These are phyloP conservation scores for Fusarium subglutinans DNA, from an alignment of 2,329 filamentous ascomycete species.

Conservation along the genomic window DNA sequence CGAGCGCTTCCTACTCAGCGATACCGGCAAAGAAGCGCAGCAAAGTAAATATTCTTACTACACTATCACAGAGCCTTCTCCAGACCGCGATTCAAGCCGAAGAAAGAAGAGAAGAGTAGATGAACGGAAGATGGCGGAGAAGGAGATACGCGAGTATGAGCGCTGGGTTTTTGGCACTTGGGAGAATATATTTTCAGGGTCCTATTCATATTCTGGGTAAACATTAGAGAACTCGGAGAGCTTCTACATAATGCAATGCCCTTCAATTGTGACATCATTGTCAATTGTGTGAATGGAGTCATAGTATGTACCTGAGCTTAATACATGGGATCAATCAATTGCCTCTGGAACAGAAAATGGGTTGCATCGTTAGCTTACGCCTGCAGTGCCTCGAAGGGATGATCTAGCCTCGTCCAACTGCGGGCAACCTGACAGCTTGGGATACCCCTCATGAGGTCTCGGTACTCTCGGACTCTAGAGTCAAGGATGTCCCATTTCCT, in stretches of 20 bases:
- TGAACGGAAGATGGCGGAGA: neutral
- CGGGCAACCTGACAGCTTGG: neutral
- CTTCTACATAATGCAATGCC: fast-evolving
- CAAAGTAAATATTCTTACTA: neutral
- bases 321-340: too few relatives aligned
- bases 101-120: neutral
- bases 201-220: neutral
- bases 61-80: fast-evolving
- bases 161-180: neutral
- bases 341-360: too few relatives aligned
- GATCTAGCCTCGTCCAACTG: neutral
- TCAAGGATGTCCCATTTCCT: fast-evolving
- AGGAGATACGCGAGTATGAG: neutral
- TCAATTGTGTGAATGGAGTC: fast-evolving
- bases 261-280: fast-evolving
- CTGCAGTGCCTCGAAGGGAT: fast-evolving
- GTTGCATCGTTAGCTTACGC: neutral
- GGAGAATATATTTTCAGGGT: neutral
- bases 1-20: neutral
- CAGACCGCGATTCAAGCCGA: fast-evolving
- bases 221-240: fast-evolving
- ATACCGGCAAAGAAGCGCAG: fast-evolving
- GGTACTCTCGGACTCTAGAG: neutral
- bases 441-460: neutral
- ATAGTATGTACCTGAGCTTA: fast-evolving